Conservation (phyloP, 148 eudicot genomes). For the Fagopyrum tataricum region DNA sequence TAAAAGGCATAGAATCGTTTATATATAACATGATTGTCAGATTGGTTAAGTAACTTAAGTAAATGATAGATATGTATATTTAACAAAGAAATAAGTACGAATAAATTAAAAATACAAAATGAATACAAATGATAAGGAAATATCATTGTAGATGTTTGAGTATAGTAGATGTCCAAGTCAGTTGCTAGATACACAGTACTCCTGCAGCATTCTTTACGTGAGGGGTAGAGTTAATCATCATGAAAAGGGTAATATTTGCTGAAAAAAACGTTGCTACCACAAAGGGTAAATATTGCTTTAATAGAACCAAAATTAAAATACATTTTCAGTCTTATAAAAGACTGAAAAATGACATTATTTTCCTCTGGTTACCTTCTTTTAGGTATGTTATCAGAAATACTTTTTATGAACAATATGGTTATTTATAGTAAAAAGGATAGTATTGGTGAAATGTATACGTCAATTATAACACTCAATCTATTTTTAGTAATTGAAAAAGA, state of each 20-base stretch:
- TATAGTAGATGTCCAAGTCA: slow-evolving; percentile 6
- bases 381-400: slow-evolving; percentile 3
- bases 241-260: slow-evolving; percentile 7
- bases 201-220: slow-evolving; percentile 8
- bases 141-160: not conserved
- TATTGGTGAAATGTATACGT: slow-evolving; percentile 1
- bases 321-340: not conserved
- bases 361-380: not conserved
- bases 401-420: not conserved
- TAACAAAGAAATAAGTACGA: no score
- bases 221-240: not conserved
- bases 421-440: not conserved
- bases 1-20: no score
- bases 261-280: not conserved
- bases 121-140: not conserved
- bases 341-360: not conserved
- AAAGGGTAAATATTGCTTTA: not conserved
- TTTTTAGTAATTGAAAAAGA: not conserved
- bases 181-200: slow-evolving; percentile 8
- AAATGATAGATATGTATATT: no score
- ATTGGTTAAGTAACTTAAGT: no score
- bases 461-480: not conserved
- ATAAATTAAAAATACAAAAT: no score
- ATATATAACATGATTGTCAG: no score
- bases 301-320: not conserved